A percentile compares a stretch with the other conserved stretches of the same genome.
These are phyloP conservation scores for Globisporangium radiosum DNA, from an alignment of 352 stramenopile species.

Conservation along the genomic window DNA sequence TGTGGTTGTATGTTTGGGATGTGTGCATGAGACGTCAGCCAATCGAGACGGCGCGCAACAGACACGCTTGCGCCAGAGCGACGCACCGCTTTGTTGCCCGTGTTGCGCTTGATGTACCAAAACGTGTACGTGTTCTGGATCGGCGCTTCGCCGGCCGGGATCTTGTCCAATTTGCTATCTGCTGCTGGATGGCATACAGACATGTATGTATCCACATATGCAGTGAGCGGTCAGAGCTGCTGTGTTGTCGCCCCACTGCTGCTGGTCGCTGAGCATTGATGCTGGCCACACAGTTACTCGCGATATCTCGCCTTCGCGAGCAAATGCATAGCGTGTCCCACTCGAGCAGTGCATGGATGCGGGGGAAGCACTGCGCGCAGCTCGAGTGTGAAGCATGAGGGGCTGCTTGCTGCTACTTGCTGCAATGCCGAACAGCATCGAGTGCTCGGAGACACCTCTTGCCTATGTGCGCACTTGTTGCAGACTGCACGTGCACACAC, in stretches of 20 bases:
- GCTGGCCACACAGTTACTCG: background rate
- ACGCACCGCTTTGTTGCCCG: slow-evolving; percentile 68
- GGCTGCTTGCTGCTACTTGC: background rate
- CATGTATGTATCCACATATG: background rate
- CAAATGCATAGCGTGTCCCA: background rate
- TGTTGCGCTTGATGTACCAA: slow-evolving; percentile 87
- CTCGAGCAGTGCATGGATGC: no score
- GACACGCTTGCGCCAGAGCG: background rate
- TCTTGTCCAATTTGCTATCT: slow-evolving; percentile 22
- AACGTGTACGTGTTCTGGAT: slow-evolving; percentile 90
- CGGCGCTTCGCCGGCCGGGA: slow-evolving; percentile 35
- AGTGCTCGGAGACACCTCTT: background rate
- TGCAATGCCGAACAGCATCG: background rate
- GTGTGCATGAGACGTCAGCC: background rate
- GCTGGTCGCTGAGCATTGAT: no score
- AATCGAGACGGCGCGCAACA: no score
- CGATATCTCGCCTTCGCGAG: background rate
- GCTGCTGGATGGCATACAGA: slow-evolving; percentile 9
- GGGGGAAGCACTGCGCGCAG: no score
- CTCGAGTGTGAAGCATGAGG: background rate
- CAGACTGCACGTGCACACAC: background rate
- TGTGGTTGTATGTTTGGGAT: no score
- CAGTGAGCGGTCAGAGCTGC: no score
- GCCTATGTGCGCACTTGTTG: background rate
- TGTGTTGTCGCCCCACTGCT: no score